Evolutionary conservation across 2,329 filamentous ascomycete genomes (phyloP).

Genomic region (Phyllosticta paracitricarpa): DNA sequence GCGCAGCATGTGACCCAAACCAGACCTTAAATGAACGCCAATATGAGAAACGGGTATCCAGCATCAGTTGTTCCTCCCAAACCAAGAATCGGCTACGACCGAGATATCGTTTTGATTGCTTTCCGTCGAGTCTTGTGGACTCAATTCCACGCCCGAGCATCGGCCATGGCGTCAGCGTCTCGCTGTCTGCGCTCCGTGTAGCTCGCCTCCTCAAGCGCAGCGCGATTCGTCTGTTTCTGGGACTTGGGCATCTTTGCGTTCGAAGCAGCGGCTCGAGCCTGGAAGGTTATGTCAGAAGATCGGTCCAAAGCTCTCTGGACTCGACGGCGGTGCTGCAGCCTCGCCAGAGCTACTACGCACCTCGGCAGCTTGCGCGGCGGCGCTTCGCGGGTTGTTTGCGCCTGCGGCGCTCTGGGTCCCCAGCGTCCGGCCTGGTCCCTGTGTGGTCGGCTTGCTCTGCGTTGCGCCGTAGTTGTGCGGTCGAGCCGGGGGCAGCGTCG

Average conservation of each 20-base stretch:
- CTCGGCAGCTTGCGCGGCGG: constrained; percentile 76
- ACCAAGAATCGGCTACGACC: not conserved
- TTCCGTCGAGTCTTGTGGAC: not conserved
- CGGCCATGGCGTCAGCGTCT: constrained; percentile 55
- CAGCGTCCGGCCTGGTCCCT: constrained; percentile 53
- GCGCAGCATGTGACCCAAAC: not conserved
- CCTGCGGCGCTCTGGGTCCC: constrained; percentile 39
- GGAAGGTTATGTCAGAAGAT: not conserved
- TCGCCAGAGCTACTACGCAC: constrained; percentile 39
- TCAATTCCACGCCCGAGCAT: constrained; percentile 49
- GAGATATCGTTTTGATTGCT: not conserved
- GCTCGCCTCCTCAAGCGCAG: constrained; percentile 59
- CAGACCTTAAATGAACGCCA: not conserved
- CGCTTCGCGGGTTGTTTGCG: constrained; percentile 44
- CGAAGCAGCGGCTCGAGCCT: constrained; percentile 1
- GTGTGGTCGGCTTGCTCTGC: constrained; percentile 38
- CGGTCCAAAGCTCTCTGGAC: not conserved
- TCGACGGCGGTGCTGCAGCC: not conserved
- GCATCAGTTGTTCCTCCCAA: not conserved
- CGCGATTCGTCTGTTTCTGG: constrained; percentile 63
- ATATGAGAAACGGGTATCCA: not conserved
- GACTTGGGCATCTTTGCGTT: constrained; percentile 35
- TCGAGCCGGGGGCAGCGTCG: constrained; percentile 7
- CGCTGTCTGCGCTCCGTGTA: constrained; percentile 54
- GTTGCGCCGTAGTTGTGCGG: constrained; percentile 20